Evolutionary conservation across 2,329 filamentous ascomycete species (phyloP), one percentile per base, ranked within the genome.

Genomic region (Exophiala dermatitidis): DNA sequence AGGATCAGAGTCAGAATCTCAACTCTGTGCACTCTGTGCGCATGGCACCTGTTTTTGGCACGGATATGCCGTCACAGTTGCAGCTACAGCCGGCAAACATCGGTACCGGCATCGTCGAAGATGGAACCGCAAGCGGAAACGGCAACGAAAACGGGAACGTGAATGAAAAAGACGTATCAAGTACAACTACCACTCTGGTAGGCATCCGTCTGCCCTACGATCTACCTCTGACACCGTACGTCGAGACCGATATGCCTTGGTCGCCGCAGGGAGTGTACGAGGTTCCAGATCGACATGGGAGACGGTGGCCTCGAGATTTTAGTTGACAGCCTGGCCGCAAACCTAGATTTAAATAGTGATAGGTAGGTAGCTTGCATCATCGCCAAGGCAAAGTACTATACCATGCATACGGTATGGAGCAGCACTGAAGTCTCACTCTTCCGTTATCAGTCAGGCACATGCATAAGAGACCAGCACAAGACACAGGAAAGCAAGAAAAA

Each of bases 161-260:
- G 19, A 19, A 19, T 19, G 19, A 19, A 19, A 19, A 19, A 19
- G 19, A 19, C 19, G 19, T 19, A 19, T 19, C 19, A 19, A 19
- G 19, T 19, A 19, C 19, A 19, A 19, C 19, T 19, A 19, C 19
- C 19, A 19, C 19, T 19, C 19, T 19, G 19, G 76, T 95, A 3
- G 87, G 86, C 0, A 72, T 91, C 30, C 78, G 89, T 10, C 83
- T 95, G 71, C 88, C 90, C n/a, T 95, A 95, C 68, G 83, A 83
- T 68, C 69, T 90, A 4, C 90, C 90, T 0, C 67, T 95, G 30
- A 80, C 80, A 46, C 72, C 73, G 4, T 95, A 95, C 63, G 72
- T 66, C 0, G 59, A 68, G 5, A 67, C 69, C 3, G 88, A 94
- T 64, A 71, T 77, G 44, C 89, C 90, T 1, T 95, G 90, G 90